Evolutionary conservation across 116 monocot species (phyloP), one percentile per base, ranked within the genome.

Genomic region (Iris pallida): DNA sequence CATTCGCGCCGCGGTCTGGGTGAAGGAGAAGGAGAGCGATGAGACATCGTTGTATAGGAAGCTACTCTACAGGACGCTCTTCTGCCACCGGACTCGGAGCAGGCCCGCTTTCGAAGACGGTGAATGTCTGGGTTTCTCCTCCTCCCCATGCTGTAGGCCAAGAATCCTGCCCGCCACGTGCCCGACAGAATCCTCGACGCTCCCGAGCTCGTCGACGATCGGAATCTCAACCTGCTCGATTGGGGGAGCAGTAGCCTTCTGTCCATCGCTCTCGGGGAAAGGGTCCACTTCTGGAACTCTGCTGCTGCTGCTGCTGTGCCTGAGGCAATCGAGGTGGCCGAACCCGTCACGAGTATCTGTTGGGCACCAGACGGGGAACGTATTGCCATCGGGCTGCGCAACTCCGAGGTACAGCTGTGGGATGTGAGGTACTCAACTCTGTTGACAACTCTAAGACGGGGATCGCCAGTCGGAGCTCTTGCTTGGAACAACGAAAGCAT

Each of bases 321-420:
- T 2, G 73, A 76, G 5, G 82, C 79, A 6, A 81, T 79, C 0
- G 82, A 82, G 7, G 4, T 4, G 19, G 85, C 82, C 5, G 30
- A 30, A 30, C n/a, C n/a, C n/a, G n/a, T 88, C 14, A 88, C 84
- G 18, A 88, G 88, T 16, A 75, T 86, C 45, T 68, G 41, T 45
- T 87, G 88, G 88, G 88, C 89, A 16, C 85, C 89, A 13, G 85
- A 89, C 68, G 89, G 85, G 0, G 65, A 70, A 8, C 77, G 82
- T 57, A 49, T 89, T 42, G 85, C 85, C 4, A 41, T 89, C 11
- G 89, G 89, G 8, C 59, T 89, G 16, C 71, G 82, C 65, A 79
- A 59, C 61, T 85, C 89, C 12, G 68, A 85, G 16, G 68, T 89
- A 3, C 89, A 85, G 45, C 43, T 89, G 47, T 89, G 89, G 89